Evolutionary conservation across 2,329 filamentous ascomycete species (phyloP).

Genomic region (Ophiostoma himal-ulmi): DNA sequence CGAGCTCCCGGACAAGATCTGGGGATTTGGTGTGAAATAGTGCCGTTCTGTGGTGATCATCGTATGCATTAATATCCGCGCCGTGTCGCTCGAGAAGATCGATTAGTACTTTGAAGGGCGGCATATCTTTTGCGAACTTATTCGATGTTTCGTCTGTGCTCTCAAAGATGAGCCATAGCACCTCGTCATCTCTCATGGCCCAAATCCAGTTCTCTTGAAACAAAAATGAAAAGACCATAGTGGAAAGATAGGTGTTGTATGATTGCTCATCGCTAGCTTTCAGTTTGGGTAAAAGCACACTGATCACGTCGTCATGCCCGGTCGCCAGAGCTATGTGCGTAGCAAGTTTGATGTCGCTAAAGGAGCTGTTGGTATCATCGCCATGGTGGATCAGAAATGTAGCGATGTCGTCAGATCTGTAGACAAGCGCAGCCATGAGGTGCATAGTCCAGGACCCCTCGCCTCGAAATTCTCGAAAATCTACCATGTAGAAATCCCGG

Average conservation of each 20-base stretch:
- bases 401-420: not conserved
- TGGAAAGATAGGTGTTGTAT: not conserved
- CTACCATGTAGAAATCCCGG: not conserved
- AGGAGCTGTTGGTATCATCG: not conserved
- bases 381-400: not conserved
- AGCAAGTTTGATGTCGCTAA: not conserved
- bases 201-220: too few species aligned
- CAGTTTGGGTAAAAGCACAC: not conserved
- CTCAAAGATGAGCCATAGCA: too few species aligned
- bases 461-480: not conserved
- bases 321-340: not conserved
- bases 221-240: too few species aligned
- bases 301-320: not conserved
- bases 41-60: not conserved
- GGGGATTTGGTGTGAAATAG: not conserved
- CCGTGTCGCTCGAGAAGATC: not conserved
- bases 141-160: too few species aligned
- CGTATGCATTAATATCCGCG: not conserved
- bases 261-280: not conserved
- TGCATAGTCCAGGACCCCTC: not conserved
- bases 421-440: not conserved
- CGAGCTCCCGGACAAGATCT: not conserved
- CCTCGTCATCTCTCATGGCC: too few species aligned
- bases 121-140: not conserved
- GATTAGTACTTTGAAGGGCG: not conserved